These are phyloP conservation scores for Corchorus olitorius DNA, from an alignment of 345 rosid species.

Conservation along the genomic window DNA sequence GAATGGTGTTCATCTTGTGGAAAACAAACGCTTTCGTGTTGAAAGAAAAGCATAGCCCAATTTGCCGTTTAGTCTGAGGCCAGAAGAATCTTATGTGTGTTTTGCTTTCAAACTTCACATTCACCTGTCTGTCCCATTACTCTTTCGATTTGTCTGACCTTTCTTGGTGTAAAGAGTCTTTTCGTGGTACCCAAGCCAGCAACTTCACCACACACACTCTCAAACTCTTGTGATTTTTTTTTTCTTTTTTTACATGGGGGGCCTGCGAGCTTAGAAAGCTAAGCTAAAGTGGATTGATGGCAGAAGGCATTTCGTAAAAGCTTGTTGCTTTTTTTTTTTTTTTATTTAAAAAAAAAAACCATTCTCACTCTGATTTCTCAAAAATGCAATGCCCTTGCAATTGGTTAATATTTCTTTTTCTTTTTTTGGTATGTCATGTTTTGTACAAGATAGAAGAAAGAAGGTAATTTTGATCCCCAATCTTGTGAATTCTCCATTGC, in stretches of 20 bases:
- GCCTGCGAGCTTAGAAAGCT: conserved; percentile 14
- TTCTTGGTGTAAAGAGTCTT: conserved; percentile 14
- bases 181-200: conserved; percentile 23
- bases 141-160: conserved; percentile 25
- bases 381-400: neutral
- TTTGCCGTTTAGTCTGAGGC: neutral
- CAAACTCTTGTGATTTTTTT: neutral
- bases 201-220: neutral
- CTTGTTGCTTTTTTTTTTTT: neutral
- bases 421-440: no score
- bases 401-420: neutral
- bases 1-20: no score
- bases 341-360: no score
- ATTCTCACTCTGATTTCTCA: neutral
- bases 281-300: conserved; percentile 13
- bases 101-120: conserved; percentile 18
- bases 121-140: conserved; percentile 32
- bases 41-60: neutral
- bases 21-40: conserved; percentile 3
- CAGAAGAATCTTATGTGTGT: conserved; percentile 30
- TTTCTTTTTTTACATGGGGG: conserved; percentile 7
- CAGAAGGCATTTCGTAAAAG: conserved; percentile 16
- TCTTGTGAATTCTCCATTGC: no score
- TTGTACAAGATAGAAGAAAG: no score
- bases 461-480: no score